Base-by-base conservation (phyloP, 768 basidiomycete species). In the Lyophyllum atratum region DNA sequence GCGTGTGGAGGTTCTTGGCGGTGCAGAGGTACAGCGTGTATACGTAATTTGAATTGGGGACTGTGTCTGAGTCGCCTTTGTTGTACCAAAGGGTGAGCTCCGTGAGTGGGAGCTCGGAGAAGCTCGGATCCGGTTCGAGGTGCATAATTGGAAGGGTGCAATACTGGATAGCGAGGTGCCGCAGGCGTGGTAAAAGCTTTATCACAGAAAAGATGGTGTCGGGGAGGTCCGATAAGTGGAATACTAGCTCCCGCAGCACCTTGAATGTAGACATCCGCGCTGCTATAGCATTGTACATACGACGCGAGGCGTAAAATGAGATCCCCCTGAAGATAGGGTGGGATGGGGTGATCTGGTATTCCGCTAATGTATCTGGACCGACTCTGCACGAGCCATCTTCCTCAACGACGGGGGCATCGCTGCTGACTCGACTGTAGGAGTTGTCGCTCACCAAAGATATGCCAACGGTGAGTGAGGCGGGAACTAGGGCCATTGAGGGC, bases 81-180 rank as follows among this genome's bases (percentile, higher is more conserved):
- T 76, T 60, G 53, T 72, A 73, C 50, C 73, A 42, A 49, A 82
- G 64, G 17, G 73, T 74, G 26, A 82, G 74, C 19, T 77, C 70
- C 1, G 72, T 78, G 56, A 82, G 74, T 11, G 78, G 76, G 15
- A 80, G 72, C 19, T 65, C 61, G n/a, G 69, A 61, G 44, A 68
- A 66, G 51, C 66, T 60, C 31, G 50, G 50, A 28, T 62, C 59
- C 10, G 52, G 43, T 25, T 62, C 61, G 4, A 57, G 19, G 28
- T 31, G 48, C 11, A 60, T 40, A 3, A 55, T 19, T 6, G 77
- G 77, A 48, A 70, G 55, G 10, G 66, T 64, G 51, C 79, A 81
- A 46, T 75, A 71, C 47, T 80, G 77, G 54, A 81, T 68, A 25
- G 68, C 66, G n/a, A 81, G 71, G 9, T 61, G 68, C 28, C 72